Evolutionary conservation across 164 flowering plant genomes (phyloP).

Genomic region (Cinnamomum chago): DNA sequence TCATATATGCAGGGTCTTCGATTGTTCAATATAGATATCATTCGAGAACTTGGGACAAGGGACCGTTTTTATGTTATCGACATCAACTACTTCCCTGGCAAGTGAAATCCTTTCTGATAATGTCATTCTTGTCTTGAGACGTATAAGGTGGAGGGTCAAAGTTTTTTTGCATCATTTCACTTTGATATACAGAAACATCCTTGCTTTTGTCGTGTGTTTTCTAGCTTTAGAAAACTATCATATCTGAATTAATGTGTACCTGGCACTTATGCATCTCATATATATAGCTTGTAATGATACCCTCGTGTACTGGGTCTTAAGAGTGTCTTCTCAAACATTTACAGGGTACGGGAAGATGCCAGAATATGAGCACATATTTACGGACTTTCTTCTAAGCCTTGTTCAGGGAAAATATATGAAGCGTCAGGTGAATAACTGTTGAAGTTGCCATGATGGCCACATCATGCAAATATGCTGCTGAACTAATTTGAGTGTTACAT

Average conservation of each 20-base stretch:
- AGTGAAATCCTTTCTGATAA: constrained; percentile 17
- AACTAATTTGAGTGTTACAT: too few species aligned
- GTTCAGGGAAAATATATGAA: constrained; percentile 46
- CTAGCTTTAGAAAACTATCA: not conserved
- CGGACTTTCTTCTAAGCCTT: constrained; percentile 71
- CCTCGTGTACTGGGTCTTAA: not conserved
- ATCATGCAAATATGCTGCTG: not conserved
- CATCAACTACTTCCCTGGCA: constrained; percentile 94
- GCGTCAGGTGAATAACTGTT: constrained; percentile 13
- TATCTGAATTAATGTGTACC: not conserved
- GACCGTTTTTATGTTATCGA: constrained; percentile 82
- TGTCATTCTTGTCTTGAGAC: not conserved
- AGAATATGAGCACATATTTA: constrained; percentile 78
- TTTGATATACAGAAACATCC: not conserved
- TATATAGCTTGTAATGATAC: not conserved
- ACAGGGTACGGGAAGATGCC: constrained; percentile 89
- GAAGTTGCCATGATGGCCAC: not conserved
- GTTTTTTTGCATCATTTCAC: not conserved
- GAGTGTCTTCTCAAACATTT: constrained; percentile 4
- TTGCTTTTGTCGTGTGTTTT: not conserved
- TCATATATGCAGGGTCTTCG: constrained; percentile 58
- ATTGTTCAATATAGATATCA: constrained; percentile 83
- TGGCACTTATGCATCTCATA: not conserved
- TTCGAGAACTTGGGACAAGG: constrained; percentile 69
- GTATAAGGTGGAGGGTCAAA: not conserved